Conservation (phyloP, 179 eudicot species). For the Drosera spatulata region DNA sequence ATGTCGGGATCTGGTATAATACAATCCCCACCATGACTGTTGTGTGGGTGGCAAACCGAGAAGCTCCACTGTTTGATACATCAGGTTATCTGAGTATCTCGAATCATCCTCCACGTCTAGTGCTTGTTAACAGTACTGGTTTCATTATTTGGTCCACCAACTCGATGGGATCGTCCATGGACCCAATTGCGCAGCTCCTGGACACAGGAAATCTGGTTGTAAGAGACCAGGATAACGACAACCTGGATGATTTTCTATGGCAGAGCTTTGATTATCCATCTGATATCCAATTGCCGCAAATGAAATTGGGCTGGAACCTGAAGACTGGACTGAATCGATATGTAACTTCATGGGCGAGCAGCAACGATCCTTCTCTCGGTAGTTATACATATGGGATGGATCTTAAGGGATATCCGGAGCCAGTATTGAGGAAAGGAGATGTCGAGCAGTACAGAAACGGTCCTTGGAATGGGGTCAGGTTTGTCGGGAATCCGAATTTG, state of each 20-base stretch:
- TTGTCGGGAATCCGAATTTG: slow-evolving; percentile 13
- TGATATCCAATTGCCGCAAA: slow-evolving; percentile 17
- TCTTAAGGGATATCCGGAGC: slow-evolving; percentile 20
- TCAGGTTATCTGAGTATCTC: slow-evolving; percentile 19
- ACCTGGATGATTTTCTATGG: slow-evolving; percentile 15
- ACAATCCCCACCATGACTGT: slow-evolving; percentile 16
- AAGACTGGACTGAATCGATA: slow-evolving; percentile 13
- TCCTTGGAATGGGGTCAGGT: slow-evolving; percentile 28
- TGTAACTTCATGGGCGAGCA: slow-evolving; percentile 10
- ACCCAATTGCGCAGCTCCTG: slow-evolving; percentile 33
- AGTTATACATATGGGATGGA: no score
- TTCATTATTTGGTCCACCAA: slow-evolving; percentile 23
- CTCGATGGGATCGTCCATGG: slow-evolving; percentile 8
- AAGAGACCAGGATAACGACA: slow-evolving; percentile 10
- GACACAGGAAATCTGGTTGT: slow-evolving; percentile 49
- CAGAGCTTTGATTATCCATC: slow-evolving; percentile 7
- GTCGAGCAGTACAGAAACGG: slow-evolving; percentile 9
- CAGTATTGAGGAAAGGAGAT: slow-evolving; percentile 5
- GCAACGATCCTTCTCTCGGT: not conserved
- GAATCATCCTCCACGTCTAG: slow-evolving; percentile 14
- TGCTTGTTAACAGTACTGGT: slow-evolving; percentile 7
- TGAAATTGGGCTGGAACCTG: slow-evolving; percentile 19
- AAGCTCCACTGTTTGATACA: slow-evolving; percentile 18
- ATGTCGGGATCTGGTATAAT: slow-evolving; percentile 44
- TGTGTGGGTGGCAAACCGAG: slow-evolving; percentile 60